phyloP scores from a whole-genome alignment of 495 filamentous ascomycete species.

The Aspergillus kassunensis region DNA sequence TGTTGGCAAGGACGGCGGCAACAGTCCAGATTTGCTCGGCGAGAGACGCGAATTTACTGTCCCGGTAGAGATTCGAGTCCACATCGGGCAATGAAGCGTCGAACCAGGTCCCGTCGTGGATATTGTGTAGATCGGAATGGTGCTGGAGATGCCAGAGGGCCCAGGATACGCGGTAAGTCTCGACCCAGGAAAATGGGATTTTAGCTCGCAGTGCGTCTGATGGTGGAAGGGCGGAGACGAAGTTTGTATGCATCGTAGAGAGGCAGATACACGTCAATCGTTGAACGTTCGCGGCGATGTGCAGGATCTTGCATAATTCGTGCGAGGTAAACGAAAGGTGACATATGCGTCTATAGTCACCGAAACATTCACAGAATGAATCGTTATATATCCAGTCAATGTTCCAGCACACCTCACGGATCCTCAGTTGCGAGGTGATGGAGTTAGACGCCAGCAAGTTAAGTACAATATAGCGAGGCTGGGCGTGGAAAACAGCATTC shows the following conservation, averaged over 20 bases:
- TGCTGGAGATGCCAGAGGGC: constrained; percentile 4
- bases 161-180: constrained; percentile 10
- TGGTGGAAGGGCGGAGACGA: background rate
- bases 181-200: constrained; percentile 2
- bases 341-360: too few species aligned
- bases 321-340: too few species aligned
- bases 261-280: background rate
- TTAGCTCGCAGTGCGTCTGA: too few species aligned
- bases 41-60: background rate
- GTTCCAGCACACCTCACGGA: too few species aligned
- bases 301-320: too few species aligned
- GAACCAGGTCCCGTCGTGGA: background rate
- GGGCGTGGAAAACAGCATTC: too few species aligned
- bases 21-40: background rate
- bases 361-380: too few species aligned
- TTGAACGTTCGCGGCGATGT: background rate
- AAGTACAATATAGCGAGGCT: too few species aligned
- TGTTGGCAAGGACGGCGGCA: background rate
- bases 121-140: background rate
- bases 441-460: too few species aligned
- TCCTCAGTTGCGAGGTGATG: too few species aligned
- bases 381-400: too few species aligned
- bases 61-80: background rate
- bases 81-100: background rate
- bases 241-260: background rate